Conservation (phyloP, 805 yeast genomes). For the Torulaspora gathmanii region DNA sequence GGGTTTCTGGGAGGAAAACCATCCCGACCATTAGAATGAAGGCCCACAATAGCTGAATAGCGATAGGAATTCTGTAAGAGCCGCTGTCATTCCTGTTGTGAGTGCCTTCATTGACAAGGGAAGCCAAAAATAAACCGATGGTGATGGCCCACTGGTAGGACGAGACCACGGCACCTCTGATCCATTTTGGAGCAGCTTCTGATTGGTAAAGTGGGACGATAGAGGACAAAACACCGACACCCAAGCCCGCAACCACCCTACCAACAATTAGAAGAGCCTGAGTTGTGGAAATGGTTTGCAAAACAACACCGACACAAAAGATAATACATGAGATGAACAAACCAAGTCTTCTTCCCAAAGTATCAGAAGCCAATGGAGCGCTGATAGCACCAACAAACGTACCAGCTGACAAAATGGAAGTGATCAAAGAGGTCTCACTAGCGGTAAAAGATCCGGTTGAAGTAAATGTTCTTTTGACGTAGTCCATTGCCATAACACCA, state of each 20-base stretch:
- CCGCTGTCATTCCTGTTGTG: conserved; percentile 22
- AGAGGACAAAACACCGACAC: conserved; percentile 71
- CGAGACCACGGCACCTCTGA: conserved; percentile 73
- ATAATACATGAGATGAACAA: conserved; percentile 76
- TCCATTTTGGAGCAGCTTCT: conserved; percentile 72
- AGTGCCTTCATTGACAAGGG: conserved; percentile 38
- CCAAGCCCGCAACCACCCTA: conserved; percentile 63
- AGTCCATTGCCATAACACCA: conserved; percentile 81
- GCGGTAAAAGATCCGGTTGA: conserved; percentile 63
- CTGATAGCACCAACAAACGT: conserved; percentile 87
- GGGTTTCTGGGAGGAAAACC: conserved; percentile 62
- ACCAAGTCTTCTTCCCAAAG: conserved; percentile 78
- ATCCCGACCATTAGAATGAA: conserved; percentile 42
- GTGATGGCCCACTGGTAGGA: conserved; percentile 72
- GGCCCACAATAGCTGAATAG: conserved; percentile 43
- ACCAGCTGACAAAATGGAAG: conserved; percentile 89
- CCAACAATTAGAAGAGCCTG: conserved; percentile 71
- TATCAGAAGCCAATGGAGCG: conserved; percentile 81
- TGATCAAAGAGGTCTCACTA: conserved; percentile 66
- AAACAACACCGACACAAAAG: conserved; percentile 76
- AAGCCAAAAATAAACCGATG: conserved; percentile 55
- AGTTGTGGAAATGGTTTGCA: conserved; percentile 71
- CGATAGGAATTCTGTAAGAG: conserved; percentile 68
- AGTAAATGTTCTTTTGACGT: conserved; percentile 72
- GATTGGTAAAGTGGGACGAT: conserved; percentile 73